A percentile compares a stretch with the other conserved stretches of the same genome.
Conservation (phyloP, 2,329 filamentous ascomycete genomes). For the Colletotrichum eleusines region DNA sequence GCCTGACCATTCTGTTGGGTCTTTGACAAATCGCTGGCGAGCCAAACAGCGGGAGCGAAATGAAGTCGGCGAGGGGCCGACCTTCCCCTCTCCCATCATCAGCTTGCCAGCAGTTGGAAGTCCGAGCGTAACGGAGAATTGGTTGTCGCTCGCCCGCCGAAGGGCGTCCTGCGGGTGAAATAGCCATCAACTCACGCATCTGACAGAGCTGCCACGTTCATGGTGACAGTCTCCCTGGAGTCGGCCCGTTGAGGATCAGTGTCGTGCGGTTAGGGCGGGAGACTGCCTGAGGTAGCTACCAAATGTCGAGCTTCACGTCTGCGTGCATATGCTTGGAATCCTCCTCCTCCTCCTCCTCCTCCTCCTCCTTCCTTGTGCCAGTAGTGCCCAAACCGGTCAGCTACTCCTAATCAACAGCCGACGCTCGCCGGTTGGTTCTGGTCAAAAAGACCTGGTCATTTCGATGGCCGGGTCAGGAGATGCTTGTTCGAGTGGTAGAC, state of each 20-base stretch:
- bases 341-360: no score
- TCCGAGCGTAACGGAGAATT: neutral
- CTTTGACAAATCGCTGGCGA: conserved; percentile 2
- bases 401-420: no score
- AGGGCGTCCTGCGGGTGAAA: neutral
- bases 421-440: no score
- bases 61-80: neutral
- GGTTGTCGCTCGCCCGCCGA: neutral
- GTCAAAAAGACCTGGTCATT: no score
- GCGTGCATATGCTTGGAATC: no score
- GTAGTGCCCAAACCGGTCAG: no score
- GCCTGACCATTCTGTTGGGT: neutral
- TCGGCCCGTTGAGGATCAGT: conserved; percentile 19
- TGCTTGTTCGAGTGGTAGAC: no score
- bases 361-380: no score
- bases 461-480: no score
- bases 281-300: neutral
- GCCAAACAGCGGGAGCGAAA: conserved; percentile 7
- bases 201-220: conserved; percentile 26
- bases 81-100: neutral
- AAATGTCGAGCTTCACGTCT: neutral
- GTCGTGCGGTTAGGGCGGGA: conserved; percentile 11
- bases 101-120: neutral
- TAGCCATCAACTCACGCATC: conserved; percentile 12
- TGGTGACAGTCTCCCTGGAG: conserved; percentile 2